These are phyloP conservation scores for Trypanosoma rangeli DNA, from an alignment of 208 protist genomes.

Conservation along the genomic window DNA sequence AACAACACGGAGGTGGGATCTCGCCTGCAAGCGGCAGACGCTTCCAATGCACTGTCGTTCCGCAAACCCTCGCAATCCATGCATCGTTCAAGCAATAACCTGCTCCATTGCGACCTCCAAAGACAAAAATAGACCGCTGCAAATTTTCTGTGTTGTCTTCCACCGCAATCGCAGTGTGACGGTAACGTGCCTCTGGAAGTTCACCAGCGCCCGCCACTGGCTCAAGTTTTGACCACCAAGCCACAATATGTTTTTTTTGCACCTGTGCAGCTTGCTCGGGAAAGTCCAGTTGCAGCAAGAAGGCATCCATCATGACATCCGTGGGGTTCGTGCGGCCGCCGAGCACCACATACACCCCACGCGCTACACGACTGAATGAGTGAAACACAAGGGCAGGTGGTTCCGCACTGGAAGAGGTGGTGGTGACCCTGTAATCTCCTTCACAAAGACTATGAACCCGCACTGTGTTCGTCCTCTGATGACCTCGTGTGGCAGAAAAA, in stretches of 20 bases:
- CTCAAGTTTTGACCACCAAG: constrained; percentile 10
- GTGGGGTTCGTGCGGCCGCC: constrained; percentile 81
- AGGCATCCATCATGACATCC: constrained; percentile 40
- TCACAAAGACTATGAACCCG: constrained; percentile 67
- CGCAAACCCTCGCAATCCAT: constrained; percentile 37
- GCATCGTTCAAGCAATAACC: constrained; percentile 32
- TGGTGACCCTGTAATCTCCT: constrained; percentile 56
- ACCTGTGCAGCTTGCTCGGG: background rate
- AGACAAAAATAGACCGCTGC: constrained; percentile 37
- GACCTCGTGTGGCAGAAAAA: constrained; percentile 50
- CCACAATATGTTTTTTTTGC: constrained; percentile 12
- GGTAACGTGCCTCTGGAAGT: constrained; percentile 36
- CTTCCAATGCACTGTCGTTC: constrained; percentile 31
- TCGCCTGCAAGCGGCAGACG: constrained; percentile 10
- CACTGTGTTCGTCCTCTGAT: constrained; percentile 67
- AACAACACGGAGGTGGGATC: constrained; percentile 46
- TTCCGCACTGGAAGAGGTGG: background rate
- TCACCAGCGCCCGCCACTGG: background rate
- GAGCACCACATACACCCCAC: constrained; percentile 64
- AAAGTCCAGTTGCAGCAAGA: constrained; percentile 47
- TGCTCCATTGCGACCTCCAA: constrained; percentile 46
- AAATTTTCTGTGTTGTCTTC: background rate
- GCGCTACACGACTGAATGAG: constrained; percentile 51
- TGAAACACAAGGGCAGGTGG: constrained; percentile 75
- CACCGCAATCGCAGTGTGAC: constrained; percentile 39